Base-by-base conservation (phyloP, 2,329 filamentous ascomycete genomes). In the Monilinia fructigena region DNA sequence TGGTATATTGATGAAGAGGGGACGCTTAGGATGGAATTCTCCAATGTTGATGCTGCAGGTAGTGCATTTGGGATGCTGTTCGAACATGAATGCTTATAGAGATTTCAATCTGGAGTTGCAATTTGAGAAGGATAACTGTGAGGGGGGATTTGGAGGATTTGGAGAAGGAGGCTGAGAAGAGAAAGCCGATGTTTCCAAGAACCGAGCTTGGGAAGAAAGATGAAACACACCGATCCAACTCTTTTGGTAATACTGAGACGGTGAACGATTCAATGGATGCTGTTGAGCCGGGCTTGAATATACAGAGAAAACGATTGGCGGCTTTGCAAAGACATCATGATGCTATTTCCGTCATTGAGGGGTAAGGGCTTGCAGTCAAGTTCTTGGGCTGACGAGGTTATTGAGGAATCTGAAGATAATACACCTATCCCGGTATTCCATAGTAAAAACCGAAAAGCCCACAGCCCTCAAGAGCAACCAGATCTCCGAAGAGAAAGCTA, bases 301-400 rank as follows among this genome's bases (percentile, higher is more conserved):
- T 55, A 31, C 66, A 65, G 56, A 45, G 67, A 31, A 69, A 66
- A 28, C 48, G 52, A 47, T 45, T 72, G 16, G 67, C 68, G 52
- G 67, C 67, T 16, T 60, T 70, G 0, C 28, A 45, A 20, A 70
- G 68, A 23, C 68, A 69, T 52, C 68, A 68, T 26, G 67, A 72
- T 45, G 66, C 63, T 1, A 71, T 74, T 74, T 40, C 71, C 71
- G 4, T 56, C 42, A 23, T 69, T 69, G 23, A 67, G 56, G 18
- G 72, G 68, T 7, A 54, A 42, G 4, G 64, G 56, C 5, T 35
- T 72, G 18, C 63, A 62, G 56, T 53, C 65, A 20, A 50, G 66
- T 31, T 67, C 58, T 52, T 73, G 73, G 72, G 73, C 71, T 0
- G 73, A 74, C 66, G 73, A 74, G 45, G 68, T 69, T 11, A 63